A percentile compares a stretch with the other conserved stretches of the same genome.
Evolutionary conservation across 768 basidiomycete species (phyloP).

Genomic region (Inosperma sp.): DNA sequence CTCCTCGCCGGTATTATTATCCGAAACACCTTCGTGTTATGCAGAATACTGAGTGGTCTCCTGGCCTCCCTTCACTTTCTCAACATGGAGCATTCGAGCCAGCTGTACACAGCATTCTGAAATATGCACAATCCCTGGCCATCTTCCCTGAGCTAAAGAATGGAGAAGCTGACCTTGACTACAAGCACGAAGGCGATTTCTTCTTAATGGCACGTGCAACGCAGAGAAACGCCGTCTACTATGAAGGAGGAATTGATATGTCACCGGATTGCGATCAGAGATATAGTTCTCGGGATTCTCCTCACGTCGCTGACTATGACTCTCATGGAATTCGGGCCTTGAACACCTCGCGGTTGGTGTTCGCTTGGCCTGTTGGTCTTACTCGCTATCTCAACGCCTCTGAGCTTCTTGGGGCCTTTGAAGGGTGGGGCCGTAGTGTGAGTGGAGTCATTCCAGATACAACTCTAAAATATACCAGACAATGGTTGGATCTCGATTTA

Average conservation of each 20-base stretch:
- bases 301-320: conserved; percentile 7
- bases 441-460: not conserved
- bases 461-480: too few species aligned
- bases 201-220: conserved; percentile 13
- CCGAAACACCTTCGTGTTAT: conserved; percentile 34
- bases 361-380: conserved; percentile 9
- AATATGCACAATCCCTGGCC: conserved; percentile 16
- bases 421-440: conserved; percentile 6
- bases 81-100: conserved; percentile 28
- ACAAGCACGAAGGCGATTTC: not conserved
- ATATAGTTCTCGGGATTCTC: conserved; percentile 13
- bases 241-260: not conserved
- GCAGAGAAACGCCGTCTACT: conserved; percentile 10
- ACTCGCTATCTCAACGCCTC: not conserved
- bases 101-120: conserved; percentile 26
- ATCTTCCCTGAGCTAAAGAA: conserved; percentile 7
- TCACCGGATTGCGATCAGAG: conserved; percentile 3
- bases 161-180: not conserved
- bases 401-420: conserved; percentile 11
- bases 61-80: conserved; percentile 17
- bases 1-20: conserved; percentile 35
- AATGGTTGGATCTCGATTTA: too few species aligned
- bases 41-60: conserved; percentile 37
- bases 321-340: conserved; percentile 8
- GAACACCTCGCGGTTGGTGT: conserved; percentile 12